These are phyloP conservation scores for Pichia pseudocactophila DNA, from an alignment of 805 yeast species.

Conservation along the genomic window DNA sequence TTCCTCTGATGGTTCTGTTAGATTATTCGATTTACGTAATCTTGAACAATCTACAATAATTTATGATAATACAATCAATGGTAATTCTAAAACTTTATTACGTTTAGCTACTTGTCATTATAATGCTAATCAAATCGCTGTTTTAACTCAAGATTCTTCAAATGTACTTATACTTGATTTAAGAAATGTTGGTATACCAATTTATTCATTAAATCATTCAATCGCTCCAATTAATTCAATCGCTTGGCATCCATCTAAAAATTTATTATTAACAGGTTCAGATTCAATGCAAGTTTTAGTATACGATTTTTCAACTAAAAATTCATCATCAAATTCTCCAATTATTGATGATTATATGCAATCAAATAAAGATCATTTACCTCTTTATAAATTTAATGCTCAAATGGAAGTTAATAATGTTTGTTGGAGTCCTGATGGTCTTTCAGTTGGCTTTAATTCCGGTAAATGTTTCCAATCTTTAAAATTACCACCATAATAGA, in stretches of 20 bases:
- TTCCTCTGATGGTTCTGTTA: slow-evolving; percentile 90
- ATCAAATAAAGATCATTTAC: slow-evolving; percentile 12
- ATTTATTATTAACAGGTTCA: slow-evolving; percentile 53
- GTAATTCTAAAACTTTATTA: slow-evolving; percentile 42
- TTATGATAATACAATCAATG: slow-evolving; percentile 54
- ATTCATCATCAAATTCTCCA: slow-evolving; percentile 37
- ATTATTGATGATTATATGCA: slow-evolving; percentile 19
- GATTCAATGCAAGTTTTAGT: slow-evolving; percentile 66
- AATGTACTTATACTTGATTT: slow-evolving; percentile 67
- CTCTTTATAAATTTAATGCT: slow-evolving; percentile 1
- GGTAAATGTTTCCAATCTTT: slow-evolving; percentile 66
- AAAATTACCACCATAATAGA: too few species aligned
- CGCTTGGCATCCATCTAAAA: slow-evolving; percentile 75
- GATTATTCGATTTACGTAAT: slow-evolving; percentile 83
- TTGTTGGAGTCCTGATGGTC: slow-evolving; percentile 63
- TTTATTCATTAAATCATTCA: slow-evolving; percentile 61
- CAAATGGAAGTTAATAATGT: slow-evolving; percentile 73
- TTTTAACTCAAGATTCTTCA: slow-evolving; percentile 64
- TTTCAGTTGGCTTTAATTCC: slow-evolving; percentile 71
- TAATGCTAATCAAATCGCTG: slow-evolving; percentile 78
- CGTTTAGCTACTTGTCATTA: slow-evolving; percentile 69
- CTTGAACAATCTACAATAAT: slow-evolving; percentile 92
- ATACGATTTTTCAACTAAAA: slow-evolving; percentile 48
- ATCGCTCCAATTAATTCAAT: slow-evolving; percentile 60
- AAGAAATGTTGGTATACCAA: slow-evolving; percentile 81